Conservation (phyloP, 1,139 yeast species). For the Hansenula lynferdii region DNA sequence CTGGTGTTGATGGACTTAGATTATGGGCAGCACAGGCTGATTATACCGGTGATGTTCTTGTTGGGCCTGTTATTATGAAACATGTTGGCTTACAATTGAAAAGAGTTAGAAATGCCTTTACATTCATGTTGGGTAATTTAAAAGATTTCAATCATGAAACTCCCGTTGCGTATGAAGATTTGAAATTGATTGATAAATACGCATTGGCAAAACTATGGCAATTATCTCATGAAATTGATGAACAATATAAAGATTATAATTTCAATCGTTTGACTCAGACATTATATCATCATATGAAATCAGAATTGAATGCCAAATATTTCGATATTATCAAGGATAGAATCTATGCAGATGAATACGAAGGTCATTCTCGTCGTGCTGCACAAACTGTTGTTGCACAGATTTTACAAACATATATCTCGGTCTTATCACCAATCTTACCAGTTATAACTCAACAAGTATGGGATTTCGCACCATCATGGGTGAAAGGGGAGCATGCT, state of each 20-base stretch:
- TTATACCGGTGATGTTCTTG: conserved; percentile 73
- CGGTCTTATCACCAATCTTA: conserved; percentile 71
- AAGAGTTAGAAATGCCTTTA: conserved; percentile 78
- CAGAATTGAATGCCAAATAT: conserved; percentile 74
- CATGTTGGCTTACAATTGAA: conserved; percentile 79
- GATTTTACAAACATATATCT: conserved; percentile 55
- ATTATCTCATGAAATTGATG: conserved; percentile 40
- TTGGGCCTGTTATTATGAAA: conserved; percentile 66
- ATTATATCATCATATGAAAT: conserved; percentile 68
- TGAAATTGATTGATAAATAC: conserved; percentile 59
- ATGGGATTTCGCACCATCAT: conserved; percentile 54
- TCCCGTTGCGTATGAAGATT: conserved; percentile 29
- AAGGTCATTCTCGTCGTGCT: conserved; percentile 50
- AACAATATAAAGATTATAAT: conserved; percentile 50
- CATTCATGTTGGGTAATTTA: conserved; percentile 76
- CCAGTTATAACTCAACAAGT: conserved; percentile 87
- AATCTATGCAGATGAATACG: conserved; percentile 61
- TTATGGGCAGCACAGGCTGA: conserved; percentile 90
- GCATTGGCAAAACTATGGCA: conserved; percentile 50
- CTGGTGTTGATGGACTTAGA: conserved; percentile 90
- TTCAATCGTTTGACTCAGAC: conserved; percentile 63
- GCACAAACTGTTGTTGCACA: conserved; percentile 70
- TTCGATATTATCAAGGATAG: conserved; percentile 86
- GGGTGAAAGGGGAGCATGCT: conserved; percentile 27
- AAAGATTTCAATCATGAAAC: conserved; percentile 29